These are phyloP conservation scores for Emmonsiellopsis sp. DNA, from an alignment of 2,329 filamentous ascomycete genomes.

Conservation along the genomic window DNA sequence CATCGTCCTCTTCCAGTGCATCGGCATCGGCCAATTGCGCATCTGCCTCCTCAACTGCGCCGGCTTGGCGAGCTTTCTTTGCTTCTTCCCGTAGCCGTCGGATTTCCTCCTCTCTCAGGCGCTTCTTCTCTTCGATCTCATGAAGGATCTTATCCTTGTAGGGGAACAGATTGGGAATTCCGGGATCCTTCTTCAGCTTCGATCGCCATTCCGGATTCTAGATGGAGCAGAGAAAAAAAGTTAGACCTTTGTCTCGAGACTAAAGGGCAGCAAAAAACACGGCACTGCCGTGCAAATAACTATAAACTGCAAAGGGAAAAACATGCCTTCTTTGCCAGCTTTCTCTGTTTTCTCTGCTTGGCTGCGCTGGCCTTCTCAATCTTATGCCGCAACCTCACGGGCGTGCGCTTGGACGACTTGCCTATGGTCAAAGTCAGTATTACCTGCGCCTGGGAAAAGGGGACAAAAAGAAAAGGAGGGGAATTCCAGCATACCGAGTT, in stretches of 20 bases:
- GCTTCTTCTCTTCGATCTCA: conserved; percentile 83
- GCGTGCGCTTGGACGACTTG: conserved; percentile 85
- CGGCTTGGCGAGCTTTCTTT: conserved; percentile 31
- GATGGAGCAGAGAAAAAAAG: not conserved
- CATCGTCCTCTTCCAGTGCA: conserved; percentile 29
- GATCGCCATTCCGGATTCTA: conserved; percentile 92
- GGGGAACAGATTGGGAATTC: conserved; percentile 93
- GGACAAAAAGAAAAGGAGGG: not conserved
- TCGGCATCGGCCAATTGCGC: conserved; percentile 27
- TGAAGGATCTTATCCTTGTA: conserved; percentile 94
- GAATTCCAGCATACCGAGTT: conserved; percentile 24
- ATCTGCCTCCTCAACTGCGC: conserved; percentile 16
- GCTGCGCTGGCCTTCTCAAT: conserved; percentile 85
- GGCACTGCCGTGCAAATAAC: no score
- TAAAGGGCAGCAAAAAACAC: no score
- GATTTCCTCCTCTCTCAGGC: conserved; percentile 70
- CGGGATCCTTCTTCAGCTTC: conserved; percentile 92
- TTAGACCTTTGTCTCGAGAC: not conserved
- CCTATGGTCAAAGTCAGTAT: conserved; percentile 44
- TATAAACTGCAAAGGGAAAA: not conserved
- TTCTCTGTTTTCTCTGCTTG: conserved; percentile 85
- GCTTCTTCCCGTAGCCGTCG: conserved; percentile 61
- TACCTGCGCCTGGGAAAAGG: not conserved
- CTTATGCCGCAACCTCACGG: conserved; percentile 85
- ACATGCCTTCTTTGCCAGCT: conserved; percentile 69